Percentiles rank a stretch among this genome's conserved stretches.
Conservation (phyloP, 1,284 basidiomycete genomes). For the Fomitopsis pinicola region DNA sequence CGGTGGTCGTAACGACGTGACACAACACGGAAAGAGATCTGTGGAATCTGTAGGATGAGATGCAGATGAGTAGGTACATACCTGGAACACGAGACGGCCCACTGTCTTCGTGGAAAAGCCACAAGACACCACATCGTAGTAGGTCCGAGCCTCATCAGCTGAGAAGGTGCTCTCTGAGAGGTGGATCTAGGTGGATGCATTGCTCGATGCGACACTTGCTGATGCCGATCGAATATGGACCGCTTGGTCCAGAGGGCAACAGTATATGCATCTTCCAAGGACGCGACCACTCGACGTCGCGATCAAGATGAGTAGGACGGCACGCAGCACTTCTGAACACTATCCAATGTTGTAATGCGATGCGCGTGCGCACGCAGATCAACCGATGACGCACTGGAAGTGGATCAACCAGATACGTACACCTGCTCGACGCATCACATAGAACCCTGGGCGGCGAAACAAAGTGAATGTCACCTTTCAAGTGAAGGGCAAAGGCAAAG, state of each 20-base stretch:
- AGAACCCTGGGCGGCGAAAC: neutral
- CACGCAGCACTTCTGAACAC: neutral
- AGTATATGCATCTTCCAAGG: neutral
- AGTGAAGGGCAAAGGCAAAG: too few relatives aligned
- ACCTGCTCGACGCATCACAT: neutral
- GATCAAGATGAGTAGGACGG: neutral
- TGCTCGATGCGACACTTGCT: too few relatives aligned
- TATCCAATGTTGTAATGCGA: neutral
- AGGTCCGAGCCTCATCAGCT: too few relatives aligned
- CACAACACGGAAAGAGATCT: too few relatives aligned
- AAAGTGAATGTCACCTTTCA: too few relatives aligned
- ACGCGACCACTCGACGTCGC: neutral
- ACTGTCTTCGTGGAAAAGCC: too few relatives aligned
- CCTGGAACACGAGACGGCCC: too few relatives aligned
- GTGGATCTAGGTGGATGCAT: too few relatives aligned
- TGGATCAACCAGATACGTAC: neutral
- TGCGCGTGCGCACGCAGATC: neutral
- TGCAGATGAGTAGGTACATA: too few relatives aligned
- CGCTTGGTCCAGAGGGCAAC: neutral
- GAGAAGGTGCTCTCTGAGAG: too few relatives aligned
- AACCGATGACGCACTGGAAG: neutral
- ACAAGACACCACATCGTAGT: too few relatives aligned
- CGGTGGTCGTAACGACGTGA: neutral
- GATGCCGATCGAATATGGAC: neutral
- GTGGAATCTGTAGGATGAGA: too few relatives aligned